Percentiles rank a stretch among this genome's conserved stretches.
These are phyloP conservation scores for Bipolaris bicolor DNA, from an alignment of 2,329 filamentous ascomycete genomes.

Conservation along the genomic window DNA sequence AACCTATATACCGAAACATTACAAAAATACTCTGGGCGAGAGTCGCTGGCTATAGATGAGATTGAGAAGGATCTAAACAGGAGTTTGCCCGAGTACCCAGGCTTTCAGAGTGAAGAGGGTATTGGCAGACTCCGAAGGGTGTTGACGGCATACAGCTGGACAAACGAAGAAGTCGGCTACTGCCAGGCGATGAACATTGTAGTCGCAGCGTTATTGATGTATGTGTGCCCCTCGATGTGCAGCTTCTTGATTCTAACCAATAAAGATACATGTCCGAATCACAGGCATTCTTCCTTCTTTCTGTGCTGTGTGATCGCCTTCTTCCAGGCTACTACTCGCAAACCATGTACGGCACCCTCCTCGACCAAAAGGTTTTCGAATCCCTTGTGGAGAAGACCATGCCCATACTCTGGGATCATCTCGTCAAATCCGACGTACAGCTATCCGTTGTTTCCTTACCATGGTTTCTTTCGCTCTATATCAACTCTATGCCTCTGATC, in stretches of 20 bases:
- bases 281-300: conserved; percentile 94
- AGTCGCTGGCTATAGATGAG: conserved; percentile 95
- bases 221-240: conserved; percentile 41
- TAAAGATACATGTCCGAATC: conserved; percentile 88
- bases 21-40: conserved; percentile 78
- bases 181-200: conserved; percentile 99
- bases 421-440: conserved; percentile 96
- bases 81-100: conserved; percentile 94
- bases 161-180: conserved; percentile 92
- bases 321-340: conserved; percentile 97
- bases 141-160: conserved; percentile 97
- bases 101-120: conserved; percentile 94
- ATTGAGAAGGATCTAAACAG: conserved; percentile 98
- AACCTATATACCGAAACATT: conserved; percentile 84
- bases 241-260: conserved; percentile 33
- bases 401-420: conserved; percentile 96
- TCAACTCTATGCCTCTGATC: conserved; percentile 98
- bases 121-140: conserved; percentile 89
- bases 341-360: conserved; percentile 97
- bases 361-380: conserved; percentile 97
- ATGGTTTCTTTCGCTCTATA: conserved; percentile 97
- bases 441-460: conserved; percentile 95
- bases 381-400: conserved; percentile 98
- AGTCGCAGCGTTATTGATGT: conserved; percentile 93
- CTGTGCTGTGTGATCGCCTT: conserved; percentile 87